phyloP scores from a whole-genome alignment of 208 protist species.

The Crithidia fasciculata region DNA sequence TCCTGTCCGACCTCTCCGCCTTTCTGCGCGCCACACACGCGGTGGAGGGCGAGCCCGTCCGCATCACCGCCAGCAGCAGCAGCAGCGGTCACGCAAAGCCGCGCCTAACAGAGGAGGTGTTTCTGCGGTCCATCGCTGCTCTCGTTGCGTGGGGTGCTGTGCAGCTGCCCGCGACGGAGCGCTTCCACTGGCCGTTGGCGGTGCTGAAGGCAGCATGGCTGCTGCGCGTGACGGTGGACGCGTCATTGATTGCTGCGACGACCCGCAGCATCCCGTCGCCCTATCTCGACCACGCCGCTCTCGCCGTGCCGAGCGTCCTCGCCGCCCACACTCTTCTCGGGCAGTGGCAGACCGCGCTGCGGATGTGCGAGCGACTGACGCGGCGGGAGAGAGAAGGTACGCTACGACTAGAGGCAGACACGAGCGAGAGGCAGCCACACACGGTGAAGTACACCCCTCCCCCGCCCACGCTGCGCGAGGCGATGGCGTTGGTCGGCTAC shows the following conservation, averaged over 20 bases:
- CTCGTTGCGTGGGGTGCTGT: conserved; percentile 27
- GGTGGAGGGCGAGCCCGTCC: conserved; percentile 16
- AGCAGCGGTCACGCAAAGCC: background rate
- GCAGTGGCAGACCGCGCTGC: conserved; percentile 32
- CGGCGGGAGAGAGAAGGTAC: conserved; percentile 18
- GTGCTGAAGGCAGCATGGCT: conserved; percentile 29
- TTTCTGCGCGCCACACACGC: conserved; percentile 24
- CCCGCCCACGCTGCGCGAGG: conserved; percentile 21
- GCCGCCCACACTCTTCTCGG: conserved; percentile 35
- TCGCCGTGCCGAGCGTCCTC: conserved; percentile 22
- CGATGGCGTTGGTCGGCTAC: conserved; percentile 39
- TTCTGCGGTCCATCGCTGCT: conserved; percentile 24
- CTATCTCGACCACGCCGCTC: conserved; percentile 10
- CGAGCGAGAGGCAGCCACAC: background rate
- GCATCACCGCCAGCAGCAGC: too few relatives aligned
- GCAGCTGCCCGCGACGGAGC: conserved; percentile 24
- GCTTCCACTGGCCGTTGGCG: conserved; percentile 38
- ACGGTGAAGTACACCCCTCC: conserved; percentile 12
- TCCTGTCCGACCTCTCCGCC: conserved; percentile 23
- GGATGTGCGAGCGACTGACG: conserved; percentile 29
- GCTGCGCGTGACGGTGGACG: conserved; percentile 34
- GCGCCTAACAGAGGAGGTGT: conserved; percentile 22
- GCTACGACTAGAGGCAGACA: background rate
- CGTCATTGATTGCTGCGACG: conserved; percentile 1
- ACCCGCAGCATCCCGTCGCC: conserved; percentile 15